These are phyloP conservation scores for Alternaria postmessia DNA, from an alignment of 2,329 filamentous ascomycete species.

Conservation along the genomic window DNA sequence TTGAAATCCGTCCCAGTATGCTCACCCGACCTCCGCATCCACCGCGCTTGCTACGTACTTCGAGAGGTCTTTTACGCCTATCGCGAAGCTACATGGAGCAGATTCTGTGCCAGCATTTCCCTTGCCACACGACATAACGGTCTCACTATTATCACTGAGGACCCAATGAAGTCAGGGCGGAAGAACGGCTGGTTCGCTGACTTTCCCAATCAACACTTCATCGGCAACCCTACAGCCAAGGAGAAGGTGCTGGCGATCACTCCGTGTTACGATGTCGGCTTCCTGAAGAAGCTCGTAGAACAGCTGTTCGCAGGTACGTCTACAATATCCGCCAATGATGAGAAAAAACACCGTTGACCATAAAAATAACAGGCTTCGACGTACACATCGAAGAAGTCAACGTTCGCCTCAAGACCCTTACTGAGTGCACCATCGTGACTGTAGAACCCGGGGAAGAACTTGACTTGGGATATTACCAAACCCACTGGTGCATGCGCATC, in stretches of 20 bases:
- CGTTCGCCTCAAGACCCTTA: background rate
- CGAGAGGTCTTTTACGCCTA: background rate
- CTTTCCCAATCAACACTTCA: slow-evolving; percentile 1
- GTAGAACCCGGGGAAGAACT: background rate
- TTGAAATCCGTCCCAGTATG: background rate
- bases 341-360: background rate
- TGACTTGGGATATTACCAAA: background rate
- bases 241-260: slow-evolving; percentile 4
- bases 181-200: slow-evolving; percentile 10
- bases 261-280: slow-evolving; percentile 7
- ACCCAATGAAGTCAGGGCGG: background rate
- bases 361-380: slow-evolving; percentile 2
- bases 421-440: background rate
- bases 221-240: background rate
- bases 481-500: slow-evolving; percentile 11
- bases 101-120: background rate
- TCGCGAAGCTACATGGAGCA: slow-evolving; percentile 3
- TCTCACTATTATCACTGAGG: slow-evolving; percentile 3
- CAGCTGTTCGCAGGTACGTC: slow-evolving; percentile 12
- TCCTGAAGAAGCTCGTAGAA: slow-evolving; percentile 3
- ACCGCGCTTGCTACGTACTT: background rate
- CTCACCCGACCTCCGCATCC: background rate
- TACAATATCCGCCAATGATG: background rate
- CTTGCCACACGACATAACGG: background rate
- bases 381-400: slow-evolving; percentile 12